Evolutionary conservation across 768 basidiomycete genomes (phyloP).

Genomic region (Termitomyces sp.): DNA sequence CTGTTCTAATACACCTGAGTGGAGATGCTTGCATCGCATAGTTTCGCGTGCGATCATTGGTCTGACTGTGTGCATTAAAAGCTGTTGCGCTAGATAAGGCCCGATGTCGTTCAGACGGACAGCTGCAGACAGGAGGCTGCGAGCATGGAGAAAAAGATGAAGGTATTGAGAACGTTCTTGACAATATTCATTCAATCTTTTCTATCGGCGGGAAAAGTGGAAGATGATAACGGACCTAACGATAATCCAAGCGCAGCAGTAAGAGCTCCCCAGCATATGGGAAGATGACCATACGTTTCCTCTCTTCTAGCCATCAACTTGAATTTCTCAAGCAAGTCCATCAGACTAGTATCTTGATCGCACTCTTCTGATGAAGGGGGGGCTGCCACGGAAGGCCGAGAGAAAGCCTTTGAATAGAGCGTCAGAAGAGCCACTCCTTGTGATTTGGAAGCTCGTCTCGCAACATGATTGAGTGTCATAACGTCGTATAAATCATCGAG

Average conservation of each 20-base stretch:
- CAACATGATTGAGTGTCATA: conserved; percentile 87
- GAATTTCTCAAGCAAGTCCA: conserved; percentile 53
- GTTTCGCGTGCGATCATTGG: conserved; percentile 57
- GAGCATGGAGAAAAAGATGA: conserved; percentile 88
- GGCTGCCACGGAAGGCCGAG: conserved; percentile 37
- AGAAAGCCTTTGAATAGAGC: conserved; percentile 78
- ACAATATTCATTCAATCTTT: background rate
- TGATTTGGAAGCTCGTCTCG: conserved; percentile 79
- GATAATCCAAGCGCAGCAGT: conserved; percentile 71
- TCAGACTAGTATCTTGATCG: conserved; percentile 22
- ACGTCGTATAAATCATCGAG: conserved; percentile 79
- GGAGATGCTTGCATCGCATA: conserved; percentile 36
- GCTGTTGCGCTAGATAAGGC: conserved; percentile 87
- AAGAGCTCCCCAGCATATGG: conserved; percentile 86
- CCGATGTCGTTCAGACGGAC: conserved; percentile 90
- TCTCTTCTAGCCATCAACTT: conserved; percentile 65
- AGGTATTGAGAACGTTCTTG: conserved; percentile 74
- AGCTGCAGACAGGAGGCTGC: conserved; percentile 85
- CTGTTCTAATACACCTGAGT: conserved; percentile 36
- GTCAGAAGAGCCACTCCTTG: conserved; percentile 93
- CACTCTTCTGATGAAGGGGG: conserved; percentile 10
- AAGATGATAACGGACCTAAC: conserved; percentile 41
- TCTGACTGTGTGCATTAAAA: conserved; percentile 70
- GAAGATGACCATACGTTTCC: conserved; percentile 74
- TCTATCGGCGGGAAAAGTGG: background rate